These are phyloP conservation scores for Fallopia convolvulus DNA, from an alignment of 148 eudicot genomes.

Conservation along the genomic window DNA sequence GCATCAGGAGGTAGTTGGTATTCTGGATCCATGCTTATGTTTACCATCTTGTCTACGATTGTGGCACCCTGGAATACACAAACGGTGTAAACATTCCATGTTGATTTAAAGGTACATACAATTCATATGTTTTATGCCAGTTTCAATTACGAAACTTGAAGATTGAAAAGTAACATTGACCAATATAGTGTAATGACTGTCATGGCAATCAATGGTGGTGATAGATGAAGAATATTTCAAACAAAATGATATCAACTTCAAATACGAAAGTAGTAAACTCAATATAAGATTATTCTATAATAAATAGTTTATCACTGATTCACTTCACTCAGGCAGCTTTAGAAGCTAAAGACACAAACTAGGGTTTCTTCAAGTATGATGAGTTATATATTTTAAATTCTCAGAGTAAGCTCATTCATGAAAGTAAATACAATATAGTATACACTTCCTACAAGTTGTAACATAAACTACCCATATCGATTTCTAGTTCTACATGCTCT, in stretches of 20 bases:
- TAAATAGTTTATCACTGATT: background rate
- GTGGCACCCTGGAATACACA: constrained; percentile 73
- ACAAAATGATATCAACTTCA: background rate
- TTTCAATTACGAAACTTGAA: background rate
- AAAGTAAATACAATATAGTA: too few species aligned
- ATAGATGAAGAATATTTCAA: background rate
- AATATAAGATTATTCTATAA: background rate
- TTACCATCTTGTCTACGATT: constrained; percentile 63
- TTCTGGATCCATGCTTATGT: constrained; percentile 53
- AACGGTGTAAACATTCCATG: background rate
- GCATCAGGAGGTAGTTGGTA: constrained; percentile 56
- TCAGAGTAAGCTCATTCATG: background rate
- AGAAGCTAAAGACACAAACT: background rate
- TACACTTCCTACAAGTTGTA: background rate
- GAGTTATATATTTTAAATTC: background rate
- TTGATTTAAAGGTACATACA: background rate
- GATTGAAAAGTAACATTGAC: background rate
- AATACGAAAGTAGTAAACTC: background rate
- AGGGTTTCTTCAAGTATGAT: background rate
- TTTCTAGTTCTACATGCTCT: background rate
- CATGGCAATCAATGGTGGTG: background rate
- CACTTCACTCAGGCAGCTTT: background rate
- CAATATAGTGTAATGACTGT: background rate
- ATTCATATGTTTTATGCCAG: background rate
- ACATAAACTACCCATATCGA: background rate